Conservation (phyloP, 208 protist species). For the Acanthamoeba divionensis region DNA sequence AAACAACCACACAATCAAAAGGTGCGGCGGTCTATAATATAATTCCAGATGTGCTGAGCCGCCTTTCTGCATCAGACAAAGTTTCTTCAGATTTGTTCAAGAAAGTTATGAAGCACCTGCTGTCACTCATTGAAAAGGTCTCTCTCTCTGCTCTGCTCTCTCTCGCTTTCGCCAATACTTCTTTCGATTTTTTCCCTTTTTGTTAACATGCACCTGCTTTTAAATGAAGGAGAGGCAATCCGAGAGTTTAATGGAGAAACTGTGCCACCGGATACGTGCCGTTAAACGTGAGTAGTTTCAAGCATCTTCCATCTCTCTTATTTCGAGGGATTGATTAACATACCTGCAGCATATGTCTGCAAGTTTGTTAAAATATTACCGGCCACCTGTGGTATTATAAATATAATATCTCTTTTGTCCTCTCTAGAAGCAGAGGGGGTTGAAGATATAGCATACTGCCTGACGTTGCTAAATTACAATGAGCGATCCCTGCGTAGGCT, state of each 20-base stretch:
- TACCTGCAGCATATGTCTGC: too few relatives aligned
- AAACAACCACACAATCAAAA: background rate
- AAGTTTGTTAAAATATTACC: too few relatives aligned
- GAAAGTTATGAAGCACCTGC: slow-evolving; percentile 73
- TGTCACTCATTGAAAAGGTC: slow-evolving; percentile 78
- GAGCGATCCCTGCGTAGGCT: slow-evolving; percentile 72
- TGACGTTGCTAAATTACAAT: slow-evolving; percentile 68
- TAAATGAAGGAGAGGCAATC: slow-evolving; percentile 64
- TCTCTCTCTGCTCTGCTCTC: background rate
- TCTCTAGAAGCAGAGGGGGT: background rate
- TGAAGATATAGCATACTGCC: slow-evolving; percentile 72
- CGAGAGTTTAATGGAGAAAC: slow-evolving; percentile 78
- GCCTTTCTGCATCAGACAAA: slow-evolving; percentile 50
- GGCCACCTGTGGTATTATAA: background rate
- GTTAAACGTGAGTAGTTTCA: background rate
- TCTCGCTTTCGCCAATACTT: background rate
- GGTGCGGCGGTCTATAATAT: slow-evolving; percentile 79
- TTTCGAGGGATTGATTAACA: background rate
- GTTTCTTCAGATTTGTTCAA: slow-evolving; percentile 50
- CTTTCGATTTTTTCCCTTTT: background rate
- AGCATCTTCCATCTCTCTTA: background rate
- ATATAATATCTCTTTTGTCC: background rate
- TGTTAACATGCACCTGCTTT: background rate
- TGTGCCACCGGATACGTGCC: slow-evolving; percentile 73
- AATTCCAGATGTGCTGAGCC: slow-evolving; percentile 78